Percentiles rank a stretch among this genome's conserved stretches.
Evolutionary conservation across 192 early-diverging fungal genomes (phyloP).

Genomic region (Chytriomyces hyalinus): DNA sequence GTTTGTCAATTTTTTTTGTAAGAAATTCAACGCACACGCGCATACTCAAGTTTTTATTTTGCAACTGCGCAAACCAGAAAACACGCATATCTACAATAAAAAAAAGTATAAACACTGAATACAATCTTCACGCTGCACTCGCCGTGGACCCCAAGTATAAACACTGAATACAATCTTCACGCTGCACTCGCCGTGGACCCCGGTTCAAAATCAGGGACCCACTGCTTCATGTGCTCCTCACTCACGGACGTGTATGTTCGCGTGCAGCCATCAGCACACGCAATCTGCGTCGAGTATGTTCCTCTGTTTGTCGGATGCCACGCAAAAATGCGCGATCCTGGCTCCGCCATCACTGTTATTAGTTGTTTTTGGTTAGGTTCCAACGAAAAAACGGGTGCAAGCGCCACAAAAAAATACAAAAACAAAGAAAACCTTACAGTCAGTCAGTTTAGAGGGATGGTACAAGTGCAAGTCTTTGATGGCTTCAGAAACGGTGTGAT

Average conservation of each 20-base stretch:
- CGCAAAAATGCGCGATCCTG: slow-evolving; percentile 4
- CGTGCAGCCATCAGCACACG: slow-evolving; percentile 14
- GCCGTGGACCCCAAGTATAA: slow-evolving; percentile 13
- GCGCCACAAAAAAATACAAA: background rate
- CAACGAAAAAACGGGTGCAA: background rate
- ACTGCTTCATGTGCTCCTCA: slow-evolving; percentile 23
- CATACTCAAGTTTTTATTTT: background rate
- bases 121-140: background rate
- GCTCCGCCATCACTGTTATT: slow-evolving; percentile 19
- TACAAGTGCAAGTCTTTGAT: background rate
- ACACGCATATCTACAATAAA: background rate
- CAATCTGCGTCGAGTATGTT: slow-evolving; percentile 1
- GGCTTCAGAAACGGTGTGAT: background rate
- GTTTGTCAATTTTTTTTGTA: slow-evolving; percentile 14
- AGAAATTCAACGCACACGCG: background rate
- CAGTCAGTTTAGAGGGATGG: slow-evolving; percentile 17
- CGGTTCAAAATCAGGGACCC: slow-evolving; percentile 1
- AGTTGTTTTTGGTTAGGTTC: background rate
- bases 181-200: slow-evolving; percentile 1
- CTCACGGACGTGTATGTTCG: slow-evolving; percentile 8
- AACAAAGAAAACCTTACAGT: slow-evolving; percentile 1
- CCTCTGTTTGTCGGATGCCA: slow-evolving; percentile 18
- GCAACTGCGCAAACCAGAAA: background rate
- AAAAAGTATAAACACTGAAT: background rate
- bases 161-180: background rate